These are phyloP conservation scores for Teunomyces kruisii DNA, from an alignment of 805 yeast genomes.

Conservation along the genomic window DNA sequence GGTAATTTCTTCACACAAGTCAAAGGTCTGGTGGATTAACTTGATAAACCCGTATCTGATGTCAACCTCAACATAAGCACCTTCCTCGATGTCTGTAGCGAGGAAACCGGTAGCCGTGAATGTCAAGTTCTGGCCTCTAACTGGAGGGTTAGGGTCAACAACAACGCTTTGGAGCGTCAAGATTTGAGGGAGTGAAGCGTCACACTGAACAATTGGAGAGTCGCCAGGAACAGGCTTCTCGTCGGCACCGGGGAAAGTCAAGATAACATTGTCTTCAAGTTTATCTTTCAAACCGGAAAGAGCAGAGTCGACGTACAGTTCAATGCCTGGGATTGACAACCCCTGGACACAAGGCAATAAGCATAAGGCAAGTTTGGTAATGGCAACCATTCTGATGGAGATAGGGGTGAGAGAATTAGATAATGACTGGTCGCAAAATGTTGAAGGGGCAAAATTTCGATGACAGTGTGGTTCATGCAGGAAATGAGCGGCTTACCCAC, in stretches of 20 bases:
- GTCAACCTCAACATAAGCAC: conserved; percentile 92
- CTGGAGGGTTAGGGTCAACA: conserved; percentile 85
- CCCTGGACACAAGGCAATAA: conserved; percentile 17
- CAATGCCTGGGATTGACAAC: conserved; percentile 20
- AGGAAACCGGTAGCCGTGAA: conserved; percentile 73
- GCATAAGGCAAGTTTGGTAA: conserved; percentile 14
- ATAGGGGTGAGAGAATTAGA: background rate
- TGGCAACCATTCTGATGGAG: conserved; percentile 19
- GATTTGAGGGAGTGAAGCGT: conserved; percentile 59
- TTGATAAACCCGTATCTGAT: conserved; percentile 91
- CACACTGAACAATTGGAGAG: conserved; percentile 82
- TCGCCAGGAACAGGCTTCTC: conserved; percentile 85
- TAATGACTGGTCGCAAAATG: background rate
- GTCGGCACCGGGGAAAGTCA: conserved; percentile 30
- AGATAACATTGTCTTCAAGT: conserved; percentile 7
- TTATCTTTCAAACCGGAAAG: conserved; percentile 11
- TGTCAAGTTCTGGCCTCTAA: conserved; percentile 78
- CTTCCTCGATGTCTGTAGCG: conserved; percentile 59
- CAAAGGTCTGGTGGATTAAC: conserved; percentile 84
- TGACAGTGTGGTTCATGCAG: background rate
- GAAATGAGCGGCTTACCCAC: background rate
- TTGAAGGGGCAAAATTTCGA: background rate
- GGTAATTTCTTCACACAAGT: conserved; percentile 82
- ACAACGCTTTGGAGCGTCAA: conserved; percentile 58
- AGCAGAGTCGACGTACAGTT: conserved; percentile 13